A percentile compares a stretch with the other conserved stretches of the same genome.
phyloP scores from a whole-genome alignment of 2,329 filamentous ascomycete species.

The Conoideocrella luteorostrata region DNA sequence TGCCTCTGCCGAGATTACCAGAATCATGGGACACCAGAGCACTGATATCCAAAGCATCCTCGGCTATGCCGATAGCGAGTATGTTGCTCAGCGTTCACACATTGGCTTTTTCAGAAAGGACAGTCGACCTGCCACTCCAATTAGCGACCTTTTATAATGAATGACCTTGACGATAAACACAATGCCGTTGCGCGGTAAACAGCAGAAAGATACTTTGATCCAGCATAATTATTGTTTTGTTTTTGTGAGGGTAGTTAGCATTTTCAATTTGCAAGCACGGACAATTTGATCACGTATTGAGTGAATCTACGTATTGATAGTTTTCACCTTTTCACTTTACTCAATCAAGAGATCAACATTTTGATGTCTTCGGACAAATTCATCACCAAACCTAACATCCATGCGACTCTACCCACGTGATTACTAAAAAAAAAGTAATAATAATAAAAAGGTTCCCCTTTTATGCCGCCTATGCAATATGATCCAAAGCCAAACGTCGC shows the following conservation, averaged over 20 bases:
- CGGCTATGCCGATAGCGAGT: slow-evolving; percentile 91
- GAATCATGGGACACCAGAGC: slow-evolving; percentile 81
- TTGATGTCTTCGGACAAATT: background rate
- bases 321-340: background rate
- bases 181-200: background rate
- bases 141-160: slow-evolving; percentile 14
- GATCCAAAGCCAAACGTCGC: too few species aligned
- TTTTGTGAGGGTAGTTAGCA: background rate
- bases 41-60: slow-evolving; percentile 72
- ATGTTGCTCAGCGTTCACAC: slow-evolving; percentile 83
- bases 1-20: slow-evolving; percentile 71
- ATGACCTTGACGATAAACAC: background rate
- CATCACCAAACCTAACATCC: background rate
- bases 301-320: background rate
- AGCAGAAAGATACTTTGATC: background rate
- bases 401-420: too few species aligned
- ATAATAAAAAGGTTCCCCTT: too few species aligned
- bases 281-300: background rate
- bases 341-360: slow-evolving; percentile 1
- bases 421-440: too few species aligned
- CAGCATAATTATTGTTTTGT: background rate
- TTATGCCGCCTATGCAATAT: too few species aligned
- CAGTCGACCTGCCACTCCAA: slow-evolving; percentile 48
- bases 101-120: slow-evolving; percentile 64
- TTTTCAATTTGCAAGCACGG: background rate